Base-by-base conservation (phyloP, 495 filamentous ascomycete species). In the Penicillium pancosmium region DNA sequence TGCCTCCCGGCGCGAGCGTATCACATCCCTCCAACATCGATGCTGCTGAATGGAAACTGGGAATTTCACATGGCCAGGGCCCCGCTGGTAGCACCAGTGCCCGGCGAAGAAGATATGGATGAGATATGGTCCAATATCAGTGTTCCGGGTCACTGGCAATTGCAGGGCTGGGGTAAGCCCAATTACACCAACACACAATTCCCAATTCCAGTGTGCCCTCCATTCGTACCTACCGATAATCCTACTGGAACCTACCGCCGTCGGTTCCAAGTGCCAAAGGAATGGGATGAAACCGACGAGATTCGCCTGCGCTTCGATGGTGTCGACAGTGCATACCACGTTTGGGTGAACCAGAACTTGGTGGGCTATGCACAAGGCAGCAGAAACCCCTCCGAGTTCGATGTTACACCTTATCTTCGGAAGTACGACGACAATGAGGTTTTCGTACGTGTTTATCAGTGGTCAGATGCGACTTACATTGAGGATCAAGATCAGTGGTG, bases 81-180 rank as follows among this genome's bases (percentile, higher is more conserved):
- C n/a, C 83, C 85, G 1, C 65, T 77, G 21, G 68, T 76, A 12
- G 82, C 80, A 2, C 76, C 80, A 0, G 73, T 75, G 15, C 80
- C 66, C 60, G 55, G 35, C 40, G 43, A 56, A 8, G 58, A 63
- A 15, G 54, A 57, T 13, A 4, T 62, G 68, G 56, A 51, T 31
- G 67, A 66, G 16, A 63, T 59, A 50, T 87, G 86, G 82, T 72
- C 67, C 15, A 65, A 74, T 38, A 81, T 88, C 56, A 60, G 76
- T 36, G 87, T 90, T 6, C 87, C 86, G 0, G 83, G 85, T 11
- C 86, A 88, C 79, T 90, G 87, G 88, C 87, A 90, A 63, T 71
- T 86, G 16, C 85, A 89, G 60, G 86, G 86, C 35, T 82, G 84
- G 56, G 85, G 85, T 4, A 79, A 78, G 15, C 84, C 84, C 4